A percentile compares a stretch with the other conserved stretches of the same genome.
Evolutionary conservation across 208 protist species (phyloP).

Genomic region (Acanthamoeba lenticulata): DNA sequence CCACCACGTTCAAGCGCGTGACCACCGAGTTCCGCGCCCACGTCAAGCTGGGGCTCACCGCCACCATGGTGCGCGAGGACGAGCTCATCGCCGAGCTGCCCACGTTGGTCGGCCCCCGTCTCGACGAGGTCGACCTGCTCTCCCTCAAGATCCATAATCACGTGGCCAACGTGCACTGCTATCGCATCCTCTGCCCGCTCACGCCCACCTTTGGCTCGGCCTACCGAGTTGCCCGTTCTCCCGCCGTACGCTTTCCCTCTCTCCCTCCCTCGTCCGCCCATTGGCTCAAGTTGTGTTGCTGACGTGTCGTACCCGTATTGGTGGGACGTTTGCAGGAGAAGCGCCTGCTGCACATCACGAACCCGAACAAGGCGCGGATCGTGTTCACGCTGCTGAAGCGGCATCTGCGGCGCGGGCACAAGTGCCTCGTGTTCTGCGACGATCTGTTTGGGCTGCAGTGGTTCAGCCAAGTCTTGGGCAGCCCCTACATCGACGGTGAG

Average conservation of each 20-base stretch:
- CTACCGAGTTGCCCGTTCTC: constrained; percentile 80
- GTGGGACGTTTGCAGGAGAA: constrained; percentile 90
- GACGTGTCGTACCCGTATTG: too few species aligned
- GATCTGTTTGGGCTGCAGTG: constrained; percentile 53
- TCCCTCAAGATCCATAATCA: constrained; percentile 94
- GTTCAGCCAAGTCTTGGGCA: constrained; percentile 42
- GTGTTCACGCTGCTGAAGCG: constrained; percentile 32
- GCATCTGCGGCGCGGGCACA: constrained; percentile 26
- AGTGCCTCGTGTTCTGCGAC: constrained; percentile 45
- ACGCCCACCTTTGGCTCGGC: constrained; percentile 92
- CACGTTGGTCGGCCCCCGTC: constrained; percentile 98
- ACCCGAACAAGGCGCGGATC: constrained; percentile 58
- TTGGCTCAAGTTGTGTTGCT: constrained; percentile 83
- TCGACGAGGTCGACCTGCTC: constrained; percentile 99
- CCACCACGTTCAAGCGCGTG: constrained; percentile 96
- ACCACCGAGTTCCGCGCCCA: constrained; percentile 93
- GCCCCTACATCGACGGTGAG: constrained; percentile 43
- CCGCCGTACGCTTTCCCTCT: constrained; percentile 29
- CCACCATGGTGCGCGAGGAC: constrained; percentile 96
- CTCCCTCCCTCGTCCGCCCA: neutral
- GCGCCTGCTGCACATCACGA: constrained; percentile 43
- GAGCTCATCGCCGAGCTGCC: constrained; percentile 97
- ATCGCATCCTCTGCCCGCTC: constrained; percentile 89
- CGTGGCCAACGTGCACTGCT: constrained; percentile 97
- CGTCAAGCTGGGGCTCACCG: constrained; percentile 98